These are phyloP conservation scores for Leucogyrophana mollusca DNA, from an alignment of 768 basidiomycete genomes.

Conservation along the genomic window DNA sequence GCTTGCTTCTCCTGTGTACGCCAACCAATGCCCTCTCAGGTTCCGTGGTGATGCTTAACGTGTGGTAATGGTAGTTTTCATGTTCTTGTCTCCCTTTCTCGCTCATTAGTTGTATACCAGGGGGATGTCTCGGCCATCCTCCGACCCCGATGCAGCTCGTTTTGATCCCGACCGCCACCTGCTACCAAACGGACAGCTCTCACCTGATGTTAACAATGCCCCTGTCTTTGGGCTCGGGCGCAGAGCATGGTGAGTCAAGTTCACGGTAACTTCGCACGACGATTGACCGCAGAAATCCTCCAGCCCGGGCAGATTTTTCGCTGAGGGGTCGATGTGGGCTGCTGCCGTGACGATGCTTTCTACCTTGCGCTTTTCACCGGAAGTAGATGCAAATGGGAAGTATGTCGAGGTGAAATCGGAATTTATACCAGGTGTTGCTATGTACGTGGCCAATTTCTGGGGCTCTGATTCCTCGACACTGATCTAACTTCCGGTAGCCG, in stretches of 20 bases:
- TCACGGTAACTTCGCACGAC: not conserved
- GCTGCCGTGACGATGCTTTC: constrained; percentile 22
- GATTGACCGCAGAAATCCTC: not conserved
- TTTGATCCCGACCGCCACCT: constrained; percentile 58
- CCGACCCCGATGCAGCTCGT: constrained; percentile 17
- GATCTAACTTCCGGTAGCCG: constrained; percentile 7
- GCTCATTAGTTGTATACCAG: constrained; percentile 15
- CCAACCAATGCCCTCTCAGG: constrained; percentile 8
- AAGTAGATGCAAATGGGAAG: constrained; percentile 11
- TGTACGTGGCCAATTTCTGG: constrained; percentile 13
- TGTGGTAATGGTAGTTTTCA: constrained; percentile 25
- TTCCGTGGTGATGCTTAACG: constrained; percentile 31
- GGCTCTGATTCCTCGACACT: not conserved
- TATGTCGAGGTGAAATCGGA: constrained; percentile 19
- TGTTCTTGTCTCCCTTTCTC: too few relatives aligned
- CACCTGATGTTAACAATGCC: constrained; percentile 6
- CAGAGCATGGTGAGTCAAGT: constrained; percentile 17
- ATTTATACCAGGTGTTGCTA: constrained; percentile 19
- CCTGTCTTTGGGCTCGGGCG: constrained; percentile 23
- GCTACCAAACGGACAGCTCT: constrained; percentile 5
- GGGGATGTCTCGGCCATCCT: constrained; percentile 50
- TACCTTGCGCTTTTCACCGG: constrained; percentile 12
- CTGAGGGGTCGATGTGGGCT: constrained; percentile 21
- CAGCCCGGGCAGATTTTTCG: constrained; percentile 21
- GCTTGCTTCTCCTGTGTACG: not conserved